A percentile compares a stretch with the other conserved stretches of the same genome.
phyloP scores from a whole-genome alignment of 495 filamentous ascomycete genomes.

The Halenospora varia region DNA sequence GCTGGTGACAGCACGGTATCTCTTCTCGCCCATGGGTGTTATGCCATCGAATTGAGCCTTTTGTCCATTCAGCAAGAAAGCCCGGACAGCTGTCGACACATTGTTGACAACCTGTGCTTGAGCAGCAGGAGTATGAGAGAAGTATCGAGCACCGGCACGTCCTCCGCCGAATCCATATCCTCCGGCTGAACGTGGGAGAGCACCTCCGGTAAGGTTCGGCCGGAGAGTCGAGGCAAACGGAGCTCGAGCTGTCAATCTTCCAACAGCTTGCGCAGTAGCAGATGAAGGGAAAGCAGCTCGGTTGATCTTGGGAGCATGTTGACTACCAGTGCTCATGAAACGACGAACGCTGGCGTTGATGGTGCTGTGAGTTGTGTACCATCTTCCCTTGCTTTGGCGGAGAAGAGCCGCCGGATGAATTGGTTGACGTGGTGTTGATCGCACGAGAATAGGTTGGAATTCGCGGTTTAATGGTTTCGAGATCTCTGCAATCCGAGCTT shows the following conservation, averaged over 20 bases:
- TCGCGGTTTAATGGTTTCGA: conserved; percentile 42
- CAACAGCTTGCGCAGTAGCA: conserved; percentile 59
- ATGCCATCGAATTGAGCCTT: conserved; percentile 80
- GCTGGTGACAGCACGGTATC: conserved; percentile 63
- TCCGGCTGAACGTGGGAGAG: conserved; percentile 76
- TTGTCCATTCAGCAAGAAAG: conserved; percentile 83
- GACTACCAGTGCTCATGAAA: conserved; percentile 53
- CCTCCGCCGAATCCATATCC: conserved; percentile 74
- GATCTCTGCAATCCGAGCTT: conserved; percentile 54
- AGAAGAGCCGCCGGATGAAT: conserved; percentile 68
- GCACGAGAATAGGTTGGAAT: conserved; percentile 46
- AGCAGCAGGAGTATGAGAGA: conserved; percentile 80
- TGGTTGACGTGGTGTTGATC: conserved; percentile 58
- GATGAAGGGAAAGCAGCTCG: conserved; percentile 64
- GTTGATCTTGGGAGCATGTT: conserved; percentile 43
- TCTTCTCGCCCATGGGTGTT: conserved; percentile 66
- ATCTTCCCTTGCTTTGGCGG: conserved; percentile 65
- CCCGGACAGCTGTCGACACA: conserved; percentile 84
- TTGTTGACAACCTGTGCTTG: conserved; percentile 92
- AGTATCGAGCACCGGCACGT: conserved; percentile 72
- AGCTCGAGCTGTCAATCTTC: conserved; percentile 62
- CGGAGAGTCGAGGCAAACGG: conserved; percentile 90
- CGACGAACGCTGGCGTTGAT: conserved; percentile 52
- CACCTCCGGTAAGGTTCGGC: conserved; percentile 88
- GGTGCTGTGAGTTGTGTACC: conserved; percentile 66